These are phyloP conservation scores for Candida khao-thaluensis DNA, from an alignment of 805 yeast genomes.

Conservation along the genomic window DNA sequence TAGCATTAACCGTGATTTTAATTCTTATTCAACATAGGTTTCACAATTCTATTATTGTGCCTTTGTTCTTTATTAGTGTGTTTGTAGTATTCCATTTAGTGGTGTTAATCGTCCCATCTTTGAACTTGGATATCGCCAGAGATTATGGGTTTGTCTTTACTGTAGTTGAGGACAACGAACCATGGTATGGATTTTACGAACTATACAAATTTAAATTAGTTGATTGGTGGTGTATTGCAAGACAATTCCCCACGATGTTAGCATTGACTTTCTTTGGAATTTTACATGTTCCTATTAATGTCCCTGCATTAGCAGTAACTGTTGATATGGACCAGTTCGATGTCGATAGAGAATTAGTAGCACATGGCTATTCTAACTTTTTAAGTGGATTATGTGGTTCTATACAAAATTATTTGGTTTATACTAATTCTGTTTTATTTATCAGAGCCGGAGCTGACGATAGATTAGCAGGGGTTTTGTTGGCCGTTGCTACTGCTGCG, in stretches of 20 bases:
- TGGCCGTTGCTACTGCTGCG: constrained; percentile 75
- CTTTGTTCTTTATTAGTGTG: constrained; percentile 72
- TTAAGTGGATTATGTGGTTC: constrained; percentile 82
- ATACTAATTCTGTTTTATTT: constrained; percentile 88
- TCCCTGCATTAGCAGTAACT: constrained; percentile 93
- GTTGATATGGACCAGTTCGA: constrained; percentile 82
- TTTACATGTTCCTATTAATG: constrained; percentile 94
- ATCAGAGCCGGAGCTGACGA: constrained; percentile 94
- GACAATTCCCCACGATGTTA: constrained; percentile 86
- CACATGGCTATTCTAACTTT: constrained; percentile 90
- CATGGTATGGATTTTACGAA: constrained; percentile 88
- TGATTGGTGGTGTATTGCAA: constrained; percentile 68
- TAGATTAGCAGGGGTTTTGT: constrained; percentile 82
- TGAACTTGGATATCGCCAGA: constrained; percentile 63
- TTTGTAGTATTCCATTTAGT: constrained; percentile 68
- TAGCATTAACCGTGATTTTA: constrained; percentile 58
- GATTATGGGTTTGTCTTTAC: constrained; percentile 82
- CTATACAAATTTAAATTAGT: constrained; percentile 68
- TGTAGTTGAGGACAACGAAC: constrained; percentile 60
- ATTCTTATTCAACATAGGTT: constrained; percentile 55
- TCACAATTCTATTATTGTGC: constrained; percentile 72
- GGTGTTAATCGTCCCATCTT: constrained; percentile 61
- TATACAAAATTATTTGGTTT: constrained; percentile 91
- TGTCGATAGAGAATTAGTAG: constrained; percentile 89
- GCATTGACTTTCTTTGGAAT: constrained; percentile 96